phyloP scores from a whole-genome alignment of 257 asterid species.

The Nicotiana benthamiana region DNA sequence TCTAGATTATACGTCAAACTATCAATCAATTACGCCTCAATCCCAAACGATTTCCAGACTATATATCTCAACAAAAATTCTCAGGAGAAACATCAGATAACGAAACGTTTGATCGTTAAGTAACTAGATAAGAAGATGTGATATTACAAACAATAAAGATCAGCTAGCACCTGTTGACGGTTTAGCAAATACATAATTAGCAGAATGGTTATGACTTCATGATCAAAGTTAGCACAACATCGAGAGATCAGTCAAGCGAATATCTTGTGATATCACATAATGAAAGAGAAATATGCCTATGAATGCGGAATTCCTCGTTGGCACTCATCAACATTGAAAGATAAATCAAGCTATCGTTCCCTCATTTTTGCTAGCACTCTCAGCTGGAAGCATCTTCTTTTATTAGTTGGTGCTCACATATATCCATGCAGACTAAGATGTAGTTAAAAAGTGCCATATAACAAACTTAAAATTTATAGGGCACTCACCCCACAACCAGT shows the following conservation, averaged over 20 bases:
- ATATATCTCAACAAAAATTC: neutral
- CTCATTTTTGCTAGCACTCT: neutral
- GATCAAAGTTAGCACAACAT: neutral
- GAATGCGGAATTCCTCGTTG: neutral
- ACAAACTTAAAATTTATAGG: neutral
- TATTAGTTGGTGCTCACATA: neutral
- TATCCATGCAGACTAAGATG: neutral
- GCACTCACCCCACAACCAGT: constrained; percentile 99
- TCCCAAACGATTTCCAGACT: neutral
- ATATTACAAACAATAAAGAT: neutral
- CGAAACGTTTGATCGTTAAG: neutral
- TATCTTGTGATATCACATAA: neutral
- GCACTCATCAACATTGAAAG: too few species aligned
- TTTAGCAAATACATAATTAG: neutral
- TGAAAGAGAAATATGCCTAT: neutral
- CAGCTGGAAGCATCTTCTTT: neutral
- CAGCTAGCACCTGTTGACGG: neutral
- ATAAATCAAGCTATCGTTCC: too few species aligned
- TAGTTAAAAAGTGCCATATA: neutral
- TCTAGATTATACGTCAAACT: neutral
- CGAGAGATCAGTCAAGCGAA: neutral
- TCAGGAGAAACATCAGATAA: neutral
- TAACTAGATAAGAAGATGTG: neutral
- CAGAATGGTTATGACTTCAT: neutral
- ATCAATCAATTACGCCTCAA: neutral